These are phyloP conservation scores for Auricularia sp. DNA, from an alignment of 768 basidiomycete species.

Conservation along the genomic window DNA sequence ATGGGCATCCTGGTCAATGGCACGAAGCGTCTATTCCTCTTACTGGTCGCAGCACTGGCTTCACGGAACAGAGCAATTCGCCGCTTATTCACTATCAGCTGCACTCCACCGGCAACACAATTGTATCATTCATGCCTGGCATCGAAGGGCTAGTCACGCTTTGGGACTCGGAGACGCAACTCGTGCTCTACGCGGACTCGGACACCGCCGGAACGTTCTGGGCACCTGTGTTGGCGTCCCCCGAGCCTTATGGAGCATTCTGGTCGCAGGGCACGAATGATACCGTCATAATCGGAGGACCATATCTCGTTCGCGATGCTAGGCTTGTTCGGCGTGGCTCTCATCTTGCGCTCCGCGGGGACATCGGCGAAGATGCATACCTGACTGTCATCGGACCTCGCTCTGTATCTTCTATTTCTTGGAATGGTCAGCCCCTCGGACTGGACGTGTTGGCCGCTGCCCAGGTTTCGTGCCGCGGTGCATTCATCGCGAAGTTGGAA, in stretches of 20 bases:
- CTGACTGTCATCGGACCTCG: conserved; percentile 57
- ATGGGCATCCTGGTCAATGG: conserved; percentile 42
- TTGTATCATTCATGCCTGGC: conserved; percentile 47
- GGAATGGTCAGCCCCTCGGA: conserved; percentile 52
- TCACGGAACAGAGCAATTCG: background rate
- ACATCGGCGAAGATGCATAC: conserved; percentile 47
- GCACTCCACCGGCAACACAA: conserved; percentile 22
- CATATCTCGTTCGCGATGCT: conserved; percentile 37
- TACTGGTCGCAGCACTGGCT: conserved; percentile 19
- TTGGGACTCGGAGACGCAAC: conserved; percentile 55
- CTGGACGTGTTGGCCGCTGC: background rate
- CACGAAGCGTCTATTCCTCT: conserved; percentile 44
- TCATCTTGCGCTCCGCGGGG: conserved; percentile 51
- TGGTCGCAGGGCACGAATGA: conserved; percentile 68
- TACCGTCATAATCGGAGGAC: conserved; percentile 44
- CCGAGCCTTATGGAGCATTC: conserved; percentile 32
- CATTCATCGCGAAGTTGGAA: conserved; percentile 39
- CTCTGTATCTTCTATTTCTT: conserved; percentile 42
- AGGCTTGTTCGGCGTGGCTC: conserved; percentile 15
- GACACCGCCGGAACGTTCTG: conserved; percentile 63
- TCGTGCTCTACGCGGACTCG: conserved; percentile 60
- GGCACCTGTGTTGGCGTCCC: conserved; percentile 50
- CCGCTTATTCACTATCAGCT: background rate
- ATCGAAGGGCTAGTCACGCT: conserved; percentile 48
- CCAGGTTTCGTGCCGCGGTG: conserved; percentile 21